Conservation (phyloP, 2,329 filamentous ascomycete species). For the Epichloe aotearoae region DNA sequence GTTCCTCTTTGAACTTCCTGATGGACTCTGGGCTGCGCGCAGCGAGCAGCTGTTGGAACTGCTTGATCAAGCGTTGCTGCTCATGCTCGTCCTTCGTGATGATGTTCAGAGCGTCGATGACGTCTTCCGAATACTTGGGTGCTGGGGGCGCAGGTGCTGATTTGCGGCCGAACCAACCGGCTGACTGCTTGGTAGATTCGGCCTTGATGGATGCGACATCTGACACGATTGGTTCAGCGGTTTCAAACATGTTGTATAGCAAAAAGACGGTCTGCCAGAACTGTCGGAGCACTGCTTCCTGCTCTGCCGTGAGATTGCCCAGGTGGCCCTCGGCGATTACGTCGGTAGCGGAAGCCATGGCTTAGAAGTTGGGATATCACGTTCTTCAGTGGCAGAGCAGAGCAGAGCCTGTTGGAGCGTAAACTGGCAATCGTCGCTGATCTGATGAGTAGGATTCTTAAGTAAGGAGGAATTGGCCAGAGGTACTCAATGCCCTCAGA, state of each 20-base stretch:
- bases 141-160: neutral
- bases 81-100: neutral
- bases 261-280: neutral
- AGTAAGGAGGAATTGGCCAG: too few relatives aligned
- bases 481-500: too few relatives aligned
- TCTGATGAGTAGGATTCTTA: too few relatives aligned
- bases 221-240: neutral
- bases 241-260: constrained; percentile 1
- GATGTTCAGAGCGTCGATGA: neutral
- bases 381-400: too few relatives aligned
- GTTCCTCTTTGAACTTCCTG: constrained; percentile 1
- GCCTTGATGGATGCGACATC: neutral
- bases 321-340: neutral
- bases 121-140: neutral
- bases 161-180: neutral
- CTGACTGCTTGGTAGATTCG: neutral
- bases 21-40: neutral
- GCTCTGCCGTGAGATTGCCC: constrained; percentile 1
- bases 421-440: too few relatives aligned
- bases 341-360: neutral
- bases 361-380: neutral
- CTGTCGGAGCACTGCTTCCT: neutral
- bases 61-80: neutral
- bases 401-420: too few relatives aligned
- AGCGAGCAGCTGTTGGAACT: neutral